Percentiles rank a stretch among this genome's conserved stretches.
These are phyloP conservation scores for Acanthamoeba triangularis DNA, from an alignment of 208 protist species.

Conservation along the genomic window DNA sequence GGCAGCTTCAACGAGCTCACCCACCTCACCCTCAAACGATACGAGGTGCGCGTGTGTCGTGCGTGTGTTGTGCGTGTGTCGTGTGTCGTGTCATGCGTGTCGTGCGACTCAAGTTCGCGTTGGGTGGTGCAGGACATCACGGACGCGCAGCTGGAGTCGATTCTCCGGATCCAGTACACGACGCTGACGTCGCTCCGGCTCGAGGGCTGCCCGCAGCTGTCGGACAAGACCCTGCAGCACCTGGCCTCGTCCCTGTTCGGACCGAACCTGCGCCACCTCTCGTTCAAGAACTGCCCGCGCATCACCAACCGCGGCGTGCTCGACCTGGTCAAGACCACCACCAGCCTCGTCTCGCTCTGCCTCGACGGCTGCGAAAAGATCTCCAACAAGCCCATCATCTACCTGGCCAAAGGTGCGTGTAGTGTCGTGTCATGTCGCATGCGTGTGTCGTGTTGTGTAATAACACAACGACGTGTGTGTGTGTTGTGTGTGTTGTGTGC, in stretches of 20 bases:
- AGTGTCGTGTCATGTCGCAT: no score
- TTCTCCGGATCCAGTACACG: neutral
- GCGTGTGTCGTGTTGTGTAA: neutral
- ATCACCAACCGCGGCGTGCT: conserved; percentile 56
- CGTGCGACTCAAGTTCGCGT: neutral
- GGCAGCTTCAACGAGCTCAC: neutral
- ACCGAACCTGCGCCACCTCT: neutral
- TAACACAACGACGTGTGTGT: no score
- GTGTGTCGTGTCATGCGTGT: neutral
- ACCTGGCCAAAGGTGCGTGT: neutral
- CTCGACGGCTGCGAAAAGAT: conserved; percentile 67
- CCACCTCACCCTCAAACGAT: neutral
- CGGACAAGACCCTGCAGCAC: conserved; percentile 14
- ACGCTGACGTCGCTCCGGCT: neutral
- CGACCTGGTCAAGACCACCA: conserved; percentile 8
- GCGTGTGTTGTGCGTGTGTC: no score
- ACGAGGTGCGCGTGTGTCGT: neutral
- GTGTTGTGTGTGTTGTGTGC: neutral
- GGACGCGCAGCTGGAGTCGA: conserved; percentile 13
- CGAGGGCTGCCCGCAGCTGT: conserved; percentile 27
- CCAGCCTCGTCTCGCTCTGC: conserved; percentile 17
- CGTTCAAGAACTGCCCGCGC: conserved; percentile 40
- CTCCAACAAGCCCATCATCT: conserved; percentile 63
- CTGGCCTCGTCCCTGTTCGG: neutral
- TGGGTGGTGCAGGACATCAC: neutral